phyloP scores from a whole-genome alignment of 2,329 filamentous ascomycete species.

The Colletotrichum agaves region DNA sequence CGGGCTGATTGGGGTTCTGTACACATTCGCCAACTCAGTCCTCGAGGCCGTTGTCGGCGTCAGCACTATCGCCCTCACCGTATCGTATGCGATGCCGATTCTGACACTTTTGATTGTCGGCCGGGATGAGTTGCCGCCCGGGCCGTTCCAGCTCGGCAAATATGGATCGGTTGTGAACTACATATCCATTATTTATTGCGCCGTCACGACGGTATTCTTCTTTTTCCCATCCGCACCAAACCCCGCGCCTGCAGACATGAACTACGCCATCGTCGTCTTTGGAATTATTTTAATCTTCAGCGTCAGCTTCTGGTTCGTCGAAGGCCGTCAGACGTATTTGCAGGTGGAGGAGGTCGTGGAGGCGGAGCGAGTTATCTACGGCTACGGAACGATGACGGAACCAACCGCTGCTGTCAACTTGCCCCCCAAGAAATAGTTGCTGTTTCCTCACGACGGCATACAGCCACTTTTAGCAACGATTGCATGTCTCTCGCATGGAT shows the following conservation, averaged over 20 bases:
- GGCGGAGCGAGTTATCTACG: background rate
- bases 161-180: constrained; percentile 51
- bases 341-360: background rate
- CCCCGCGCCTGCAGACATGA: constrained; percentile 61
- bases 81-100: constrained; percentile 52
- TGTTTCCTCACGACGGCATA: no score
- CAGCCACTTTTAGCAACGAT: no score
- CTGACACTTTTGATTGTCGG: constrained; percentile 9
- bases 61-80: constrained; percentile 65
- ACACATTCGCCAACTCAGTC: constrained; percentile 64
- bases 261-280: constrained; percentile 67
- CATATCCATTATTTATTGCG: constrained; percentile 62
- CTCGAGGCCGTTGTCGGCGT: constrained; percentile 65
- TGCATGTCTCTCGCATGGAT: no score
- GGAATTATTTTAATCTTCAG: constrained; percentile 64
- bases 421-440: background rate
- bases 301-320: constrained; percentile 60
- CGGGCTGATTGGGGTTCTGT: constrained; percentile 62
- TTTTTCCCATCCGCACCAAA: constrained; percentile 61
- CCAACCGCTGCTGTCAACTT: background rate
- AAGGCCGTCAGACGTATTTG: constrained; percentile 52
- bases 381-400: background rate
- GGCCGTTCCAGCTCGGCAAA: background rate
- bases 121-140: background rate
- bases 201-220: constrained; percentile 64